Evolutionary conservation across 352 stramenopile species (phyloP), one percentile per base, ranked within the genome.

Genomic region (Elongisporangium anandrum): DNA sequence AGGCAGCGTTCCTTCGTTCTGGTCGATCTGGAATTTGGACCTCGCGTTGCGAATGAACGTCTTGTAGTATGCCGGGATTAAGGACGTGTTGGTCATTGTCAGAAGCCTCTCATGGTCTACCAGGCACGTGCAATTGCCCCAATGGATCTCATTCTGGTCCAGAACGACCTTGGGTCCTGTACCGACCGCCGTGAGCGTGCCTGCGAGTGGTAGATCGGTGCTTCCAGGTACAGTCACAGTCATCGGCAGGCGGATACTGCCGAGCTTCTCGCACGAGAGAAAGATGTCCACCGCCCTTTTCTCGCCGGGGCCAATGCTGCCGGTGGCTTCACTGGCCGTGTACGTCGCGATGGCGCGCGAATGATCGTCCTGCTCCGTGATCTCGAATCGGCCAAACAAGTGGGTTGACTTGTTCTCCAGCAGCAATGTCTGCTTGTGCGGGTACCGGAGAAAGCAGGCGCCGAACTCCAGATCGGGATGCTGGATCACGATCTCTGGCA

Each of bases 11-110:
- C 90, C 88, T 63, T 98, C 94, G 39, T 94, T 85, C 15, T 81
- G 70, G 61, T 98, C 85, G 24, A 98, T 85, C 50, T 79, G 68
- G 57, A 98, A 98, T 64, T 96, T 97, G 19, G 90, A 97, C 6
- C 89, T 78, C 4, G 88, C 81, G 50, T 83, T 95, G n/a, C 92
- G 90, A 50, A 98, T 86, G 64, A 98, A 98, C 19, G 88, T 97
- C 61, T 97, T 97, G 71, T 90, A 98, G 3, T 73, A 65, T 26
- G 95, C 95, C 1, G 88, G 74, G 52, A 98, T 98, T 24, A 96
- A 68, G 0, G 84, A 96, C 24, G 65, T 68, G 68, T 98, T 99
- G 16, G 72, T 92, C 64, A 99, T 74, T 3, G 57, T 80, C 10
- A 98, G 59, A 13, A 69, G 67, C 13, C 78, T 68, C 23, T 81